Percentiles rank a stretch among this genome's conserved stretches.
Evolutionary conservation across 192 early-diverging fungal genomes (phyloP).

Genomic region (Linnemannia zychae): DNA sequence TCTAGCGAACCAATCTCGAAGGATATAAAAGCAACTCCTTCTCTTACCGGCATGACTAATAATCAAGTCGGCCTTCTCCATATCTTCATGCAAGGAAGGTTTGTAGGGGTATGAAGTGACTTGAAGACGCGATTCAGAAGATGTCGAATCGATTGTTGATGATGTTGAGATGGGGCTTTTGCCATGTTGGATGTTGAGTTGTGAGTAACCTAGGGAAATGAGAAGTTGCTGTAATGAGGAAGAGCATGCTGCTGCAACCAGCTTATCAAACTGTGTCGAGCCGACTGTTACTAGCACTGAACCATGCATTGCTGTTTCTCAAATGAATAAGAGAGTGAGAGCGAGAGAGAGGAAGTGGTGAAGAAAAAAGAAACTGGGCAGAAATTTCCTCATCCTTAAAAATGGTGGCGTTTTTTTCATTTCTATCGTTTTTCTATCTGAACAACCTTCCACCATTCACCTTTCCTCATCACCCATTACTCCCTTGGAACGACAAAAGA

Average conservation of each 20-base stretch:
- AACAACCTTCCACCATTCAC: neutral
- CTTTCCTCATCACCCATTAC: neutral
- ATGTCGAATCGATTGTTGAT: neutral
- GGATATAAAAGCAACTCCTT: neutral
- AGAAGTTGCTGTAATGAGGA: constrained; percentile 64
- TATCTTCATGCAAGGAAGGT: constrained; percentile 62
- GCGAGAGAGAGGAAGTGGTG: neutral
- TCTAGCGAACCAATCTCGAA: neutral
- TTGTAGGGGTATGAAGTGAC: constrained; percentile 73
- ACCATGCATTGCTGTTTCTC: neutral
- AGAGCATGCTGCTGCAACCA: constrained; percentile 67
- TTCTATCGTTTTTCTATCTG: neutral
- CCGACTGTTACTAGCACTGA: constrained; percentile 89
- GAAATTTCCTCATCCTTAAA: constrained; percentile 17
- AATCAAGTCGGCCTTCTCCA: constrained; percentile 77
- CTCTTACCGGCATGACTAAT: constrained; percentile 84
- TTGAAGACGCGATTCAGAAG: constrained; percentile 18
- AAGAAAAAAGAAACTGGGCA: neutral
- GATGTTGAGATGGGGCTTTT: constrained; percentile 32
- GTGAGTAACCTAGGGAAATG: constrained; percentile 60
- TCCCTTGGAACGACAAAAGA: neutral
- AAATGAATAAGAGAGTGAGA: neutral
- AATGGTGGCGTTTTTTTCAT: constrained; percentile 10
- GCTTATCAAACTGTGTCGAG: constrained; percentile 89
- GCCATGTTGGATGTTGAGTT: constrained; percentile 82